Evolutionary conservation across 2,329 filamentous ascomycete species (phyloP).

Genomic region (Curvularia hawaiiensis): DNA sequence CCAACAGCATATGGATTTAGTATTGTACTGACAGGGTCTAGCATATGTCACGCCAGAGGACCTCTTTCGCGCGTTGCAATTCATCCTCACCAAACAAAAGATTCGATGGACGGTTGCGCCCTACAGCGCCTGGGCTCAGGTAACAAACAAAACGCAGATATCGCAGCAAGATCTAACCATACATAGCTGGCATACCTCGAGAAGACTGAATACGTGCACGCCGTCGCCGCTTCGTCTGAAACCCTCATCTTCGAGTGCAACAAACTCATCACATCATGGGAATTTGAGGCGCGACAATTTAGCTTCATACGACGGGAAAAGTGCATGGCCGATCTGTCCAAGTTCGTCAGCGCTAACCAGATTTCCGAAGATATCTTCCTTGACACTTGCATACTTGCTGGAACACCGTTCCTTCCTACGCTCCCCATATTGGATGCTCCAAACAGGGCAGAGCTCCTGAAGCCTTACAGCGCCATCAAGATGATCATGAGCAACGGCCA

Average conservation of each 20-base stretch:
- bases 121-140: conserved; percentile 86
- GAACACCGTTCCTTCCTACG: conserved; percentile 77
- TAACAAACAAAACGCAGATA: conserved; percentile 44
- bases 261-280: conserved; percentile 70
- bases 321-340: conserved; percentile 69
- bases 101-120: conserved; percentile 83
- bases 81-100: conserved; percentile 69
- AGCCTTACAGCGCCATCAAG: conserved; percentile 77
- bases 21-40: conserved; percentile 45
- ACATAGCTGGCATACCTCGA: conserved; percentile 77
- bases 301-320: conserved; percentile 67
- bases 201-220: conserved; percentile 65
- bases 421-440: conserved; percentile 76
- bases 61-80: conserved; percentile 78
- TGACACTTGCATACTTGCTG: conserved; percentile 81
- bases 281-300: conserved; percentile 73
- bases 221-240: conserved; percentile 83
- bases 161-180: neutral
- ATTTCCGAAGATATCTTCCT: conserved; percentile 76
- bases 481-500: conserved; percentile 69
- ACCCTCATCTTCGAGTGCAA: conserved; percentile 84
- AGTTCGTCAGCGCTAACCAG: conserved; percentile 46
- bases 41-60: conserved; percentile 68
- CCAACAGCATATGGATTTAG: neutral
- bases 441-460: conserved; percentile 60